Conservation (phyloP, 352 stramenopile species). For the Discostella stelligera region DNA sequence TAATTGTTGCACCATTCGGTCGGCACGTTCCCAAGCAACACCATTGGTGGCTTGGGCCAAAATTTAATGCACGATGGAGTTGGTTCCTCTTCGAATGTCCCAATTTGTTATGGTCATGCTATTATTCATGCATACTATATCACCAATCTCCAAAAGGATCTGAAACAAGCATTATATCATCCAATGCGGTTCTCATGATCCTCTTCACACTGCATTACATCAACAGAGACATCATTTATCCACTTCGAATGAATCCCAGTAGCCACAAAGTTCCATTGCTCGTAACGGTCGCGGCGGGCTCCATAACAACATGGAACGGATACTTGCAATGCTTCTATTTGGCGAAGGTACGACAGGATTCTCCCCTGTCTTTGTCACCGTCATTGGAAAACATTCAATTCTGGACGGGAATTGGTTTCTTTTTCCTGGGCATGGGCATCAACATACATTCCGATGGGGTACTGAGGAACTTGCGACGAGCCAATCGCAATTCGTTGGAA, state of each 20-base stretch:
- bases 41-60: slow-evolving; percentile 48
- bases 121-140: slow-evolving; percentile 7
- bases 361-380: slow-evolving; percentile 28
- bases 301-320: slow-evolving; percentile 68
- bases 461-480: slow-evolving; percentile 67
- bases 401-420: slow-evolving; percentile 33
- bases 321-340: slow-evolving; percentile 66
- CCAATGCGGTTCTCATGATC: slow-evolving; percentile 59
- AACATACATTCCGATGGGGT: slow-evolving; percentile 75
- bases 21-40: slow-evolving; percentile 25
- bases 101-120: slow-evolving; percentile 65
- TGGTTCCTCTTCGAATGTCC: slow-evolving; percentile 77
- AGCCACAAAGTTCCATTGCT: slow-evolving; percentile 71
- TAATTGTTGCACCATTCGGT: slow-evolving; percentile 51
- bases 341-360: slow-evolving; percentile 21
- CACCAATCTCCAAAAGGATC: background rate
- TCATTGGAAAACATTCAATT: slow-evolving; percentile 50
- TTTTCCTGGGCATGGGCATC: slow-evolving; percentile 46
- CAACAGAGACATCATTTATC: slow-evolving; percentile 83
- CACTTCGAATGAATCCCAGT: slow-evolving; percentile 68
- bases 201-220: slow-evolving; percentile 83
- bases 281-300: slow-evolving; percentile 60
- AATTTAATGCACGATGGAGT: slow-evolving; percentile 36
- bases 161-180: background rate
- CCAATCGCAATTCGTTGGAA: slow-evolving; percentile 13